phyloP scores from a whole-genome alignment of 257 asterid genomes.

The Cinchona pubescens region DNA sequence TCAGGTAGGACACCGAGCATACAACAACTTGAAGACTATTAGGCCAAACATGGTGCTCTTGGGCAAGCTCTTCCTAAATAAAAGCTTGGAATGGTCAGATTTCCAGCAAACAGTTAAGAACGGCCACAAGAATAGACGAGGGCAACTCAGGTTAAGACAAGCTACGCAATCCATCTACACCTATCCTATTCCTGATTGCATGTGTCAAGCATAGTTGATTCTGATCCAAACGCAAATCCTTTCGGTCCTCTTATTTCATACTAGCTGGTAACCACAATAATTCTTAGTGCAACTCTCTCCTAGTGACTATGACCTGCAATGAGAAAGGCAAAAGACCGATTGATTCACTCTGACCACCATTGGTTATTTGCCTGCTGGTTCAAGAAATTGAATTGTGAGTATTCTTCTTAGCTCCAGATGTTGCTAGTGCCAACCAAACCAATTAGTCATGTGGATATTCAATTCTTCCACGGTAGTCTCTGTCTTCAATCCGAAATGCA shows the following conservation, averaged over 20 bases:
- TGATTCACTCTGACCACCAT: background rate
- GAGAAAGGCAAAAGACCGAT: background rate
- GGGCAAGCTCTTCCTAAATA: conserved; percentile 41
- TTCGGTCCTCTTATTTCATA: background rate
- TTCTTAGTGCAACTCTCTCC: background rate
- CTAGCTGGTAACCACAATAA: background rate
- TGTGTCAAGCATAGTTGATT: conserved; percentile 28
- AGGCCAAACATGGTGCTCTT: conserved; percentile 42
- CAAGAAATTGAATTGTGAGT: background rate
- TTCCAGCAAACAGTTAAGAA: conserved; percentile 35
- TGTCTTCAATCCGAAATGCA: background rate
- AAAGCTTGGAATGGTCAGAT: conserved; percentile 39
- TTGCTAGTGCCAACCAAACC: background rate
- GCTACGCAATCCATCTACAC: conserved; percentile 40
- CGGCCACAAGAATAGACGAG: conserved; percentile 46
- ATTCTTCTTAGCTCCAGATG: background rate
- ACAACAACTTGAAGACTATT: conserved; percentile 38
- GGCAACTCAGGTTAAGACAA: conserved; percentile 36
- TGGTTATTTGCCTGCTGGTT: background rate
- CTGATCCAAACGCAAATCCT: background rate
- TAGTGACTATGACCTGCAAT: background rate
- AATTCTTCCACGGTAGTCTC: background rate
- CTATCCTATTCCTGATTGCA: conserved; percentile 48
- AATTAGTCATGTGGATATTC: background rate
- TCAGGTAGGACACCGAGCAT: conserved; percentile 42